Conservation (phyloP, 192 early-diverging fungal genomes). For the Chytriomyces sp. region DNA sequence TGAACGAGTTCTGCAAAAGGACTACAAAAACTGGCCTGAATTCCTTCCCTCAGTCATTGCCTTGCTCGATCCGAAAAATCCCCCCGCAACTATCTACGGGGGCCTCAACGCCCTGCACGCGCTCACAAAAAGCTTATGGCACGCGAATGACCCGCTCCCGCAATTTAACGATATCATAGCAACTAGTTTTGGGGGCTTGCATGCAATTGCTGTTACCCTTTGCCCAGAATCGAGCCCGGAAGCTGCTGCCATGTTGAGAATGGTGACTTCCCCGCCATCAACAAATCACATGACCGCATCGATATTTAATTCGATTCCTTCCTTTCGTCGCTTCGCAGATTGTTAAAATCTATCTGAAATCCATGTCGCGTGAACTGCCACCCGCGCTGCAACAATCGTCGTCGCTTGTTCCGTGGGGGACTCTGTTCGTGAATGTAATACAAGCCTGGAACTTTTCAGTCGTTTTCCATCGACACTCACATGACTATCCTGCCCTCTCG, state of each 20-base stretch:
- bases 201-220: constrained; percentile 74
- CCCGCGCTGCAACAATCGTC: constrained; percentile 64
- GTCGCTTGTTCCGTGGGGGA: constrained; percentile 87
- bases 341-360: constrained; percentile 84
- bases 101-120: constrained; percentile 82
- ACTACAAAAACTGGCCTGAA: constrained; percentile 80
- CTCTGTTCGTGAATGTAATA: constrained; percentile 76
- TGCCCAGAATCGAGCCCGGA: constrained; percentile 66
- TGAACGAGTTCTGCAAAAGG: constrained; percentile 73
- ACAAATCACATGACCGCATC: background rate
- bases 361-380: constrained; percentile 35
- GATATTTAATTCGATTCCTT: no score
- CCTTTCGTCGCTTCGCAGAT: constrained; percentile 50
- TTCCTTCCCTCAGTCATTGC: constrained; percentile 71
- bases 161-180: constrained; percentile 66
- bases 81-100: constrained; percentile 64
- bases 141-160: constrained; percentile 40
- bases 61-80: constrained; percentile 69
- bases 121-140: constrained; percentile 79
- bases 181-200: constrained; percentile 77
- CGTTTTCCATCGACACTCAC: background rate
- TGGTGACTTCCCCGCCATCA: background rate
- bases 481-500: background rate
- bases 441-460: constrained; percentile 46
- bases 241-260: constrained; percentile 61